A percentile compares a stretch with the other conserved stretches of the same genome.
phyloP scores from a whole-genome alignment of 345 rosid genomes.

The Eucalyptus sideroxylon region DNA sequence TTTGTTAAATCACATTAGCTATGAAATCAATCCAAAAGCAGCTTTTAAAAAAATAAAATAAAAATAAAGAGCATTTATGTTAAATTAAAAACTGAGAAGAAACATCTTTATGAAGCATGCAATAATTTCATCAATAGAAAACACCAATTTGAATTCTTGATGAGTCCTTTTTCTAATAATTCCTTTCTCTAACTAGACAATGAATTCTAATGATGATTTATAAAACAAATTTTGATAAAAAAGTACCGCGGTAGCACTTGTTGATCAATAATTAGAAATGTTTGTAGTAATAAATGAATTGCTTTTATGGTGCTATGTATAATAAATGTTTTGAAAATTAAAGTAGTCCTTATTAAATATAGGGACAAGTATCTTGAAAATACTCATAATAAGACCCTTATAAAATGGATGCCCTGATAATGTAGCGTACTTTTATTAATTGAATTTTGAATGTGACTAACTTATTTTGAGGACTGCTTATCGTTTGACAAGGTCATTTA shows the following conservation, averaged over 20 bases:
- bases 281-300: background rate
- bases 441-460: background rate
- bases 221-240: too few relatives aligned
- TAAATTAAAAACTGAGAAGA: background rate
- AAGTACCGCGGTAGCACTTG: background rate
- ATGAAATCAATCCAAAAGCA: background rate
- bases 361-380: background rate
- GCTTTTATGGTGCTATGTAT: background rate
- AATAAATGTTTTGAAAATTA: background rate
- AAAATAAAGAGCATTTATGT: background rate
- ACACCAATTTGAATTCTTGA: background rate
- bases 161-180: background rate
- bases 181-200: background rate
- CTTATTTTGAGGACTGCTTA: background rate
- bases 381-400: background rate
- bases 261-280: too few relatives aligned
- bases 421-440: background rate
- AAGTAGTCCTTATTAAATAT: too few relatives aligned
- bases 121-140: background rate
- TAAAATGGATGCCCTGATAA: background rate
- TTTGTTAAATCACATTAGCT: background rate
- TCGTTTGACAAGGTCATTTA: background rate
- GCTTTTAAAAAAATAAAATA: accelerated
- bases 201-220: background rate
- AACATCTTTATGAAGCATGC: background rate